Conservation (phyloP, 129 eudicot genomes). For the Tanacetum coccineum region DNA sequence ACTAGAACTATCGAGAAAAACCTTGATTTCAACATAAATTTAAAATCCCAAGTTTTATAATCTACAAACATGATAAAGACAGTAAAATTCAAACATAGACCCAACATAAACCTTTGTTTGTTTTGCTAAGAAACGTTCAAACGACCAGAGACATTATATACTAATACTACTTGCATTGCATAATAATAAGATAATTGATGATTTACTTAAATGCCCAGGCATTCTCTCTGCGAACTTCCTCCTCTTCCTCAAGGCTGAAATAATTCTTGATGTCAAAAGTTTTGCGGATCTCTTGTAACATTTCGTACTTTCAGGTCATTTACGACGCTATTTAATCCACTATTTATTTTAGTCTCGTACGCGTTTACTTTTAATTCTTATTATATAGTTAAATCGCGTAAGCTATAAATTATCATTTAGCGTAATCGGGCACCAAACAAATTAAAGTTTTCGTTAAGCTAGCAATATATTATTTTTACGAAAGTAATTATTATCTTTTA, state of each 20-base stretch:
- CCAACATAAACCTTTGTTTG: background rate
- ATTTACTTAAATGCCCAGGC: conserved; percentile 37
- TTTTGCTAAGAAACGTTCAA: conserved; percentile 9
- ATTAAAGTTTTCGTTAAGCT: no score
- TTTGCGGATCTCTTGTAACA: conserved; percentile 51
- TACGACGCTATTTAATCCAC: no score
- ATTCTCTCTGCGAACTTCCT: conserved; percentile 42
- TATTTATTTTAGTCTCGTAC: no score
- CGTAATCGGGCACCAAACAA: no score
- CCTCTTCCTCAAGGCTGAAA: conserved; percentile 37
- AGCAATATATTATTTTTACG: no score
- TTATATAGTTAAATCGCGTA: no score
- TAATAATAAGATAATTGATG: background rate
- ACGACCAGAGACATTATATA: conserved; percentile 15
- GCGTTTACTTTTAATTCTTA: no score
- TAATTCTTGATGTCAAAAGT: conserved; percentile 48
- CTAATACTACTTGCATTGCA: conserved; percentile 17
- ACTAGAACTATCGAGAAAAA: background rate
- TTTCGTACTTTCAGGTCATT: no score
- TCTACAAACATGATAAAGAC: background rate
- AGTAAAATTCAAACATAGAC: conserved; percentile 16
- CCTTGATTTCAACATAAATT: background rate
- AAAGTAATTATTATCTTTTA: no score
- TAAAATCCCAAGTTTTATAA: conserved; percentile 3
- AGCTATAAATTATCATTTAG: no score